Evolutionary conservation across 148 eudicot genomes (phyloP), one percentile per base, ranked within the genome.

Genomic region (Vaccinium corymbosum): DNA sequence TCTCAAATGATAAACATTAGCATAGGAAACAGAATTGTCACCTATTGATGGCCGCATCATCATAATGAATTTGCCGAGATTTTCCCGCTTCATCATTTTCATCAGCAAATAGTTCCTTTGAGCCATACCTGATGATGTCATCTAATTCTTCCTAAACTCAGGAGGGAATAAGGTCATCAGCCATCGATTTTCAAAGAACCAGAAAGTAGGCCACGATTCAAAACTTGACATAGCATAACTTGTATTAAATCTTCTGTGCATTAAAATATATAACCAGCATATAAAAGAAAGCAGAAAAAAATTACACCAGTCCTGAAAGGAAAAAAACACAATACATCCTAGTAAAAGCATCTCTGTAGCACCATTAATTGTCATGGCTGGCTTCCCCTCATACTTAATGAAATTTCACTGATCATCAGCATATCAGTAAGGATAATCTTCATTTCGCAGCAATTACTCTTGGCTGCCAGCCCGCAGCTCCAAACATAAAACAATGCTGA

Each of bases 31-130:
- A 79, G 17, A 59, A 55, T 56, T 46, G 46, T 64, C 84, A 95
- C 99, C 95, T 90, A 80, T 94, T 93, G 75, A 97, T 95, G 75
- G 99, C 98, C 86, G 97, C 88, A 90, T 93, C 98, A 90, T 97
- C 99, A 87, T 97, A 97, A 90, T 94, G 99, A 82, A 97, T 97
- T 87, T 97, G 98, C 42, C 99, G 93, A 72, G 99, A 95, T 90
- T 97, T 97, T 74, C 88, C 91, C 17, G 93, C 95, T 86, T 97
- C 99, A 76, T 97, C 98, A 85, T 94, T 91, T 84, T 97, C 99
- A 89, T 97, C 99, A 86, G 90, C 93, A 89, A 97, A 97, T 70
- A 97, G 88, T 89, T 97, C 99, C 87, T 91, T 93, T 81, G 99
- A 94, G 78, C 99, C 99, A 89, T 97, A 95, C 85, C 98, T 91